Evolutionary conservation across 1,284 basidiomycete genomes (phyloP).

Genomic region (Sanghuangporus weigelae): DNA sequence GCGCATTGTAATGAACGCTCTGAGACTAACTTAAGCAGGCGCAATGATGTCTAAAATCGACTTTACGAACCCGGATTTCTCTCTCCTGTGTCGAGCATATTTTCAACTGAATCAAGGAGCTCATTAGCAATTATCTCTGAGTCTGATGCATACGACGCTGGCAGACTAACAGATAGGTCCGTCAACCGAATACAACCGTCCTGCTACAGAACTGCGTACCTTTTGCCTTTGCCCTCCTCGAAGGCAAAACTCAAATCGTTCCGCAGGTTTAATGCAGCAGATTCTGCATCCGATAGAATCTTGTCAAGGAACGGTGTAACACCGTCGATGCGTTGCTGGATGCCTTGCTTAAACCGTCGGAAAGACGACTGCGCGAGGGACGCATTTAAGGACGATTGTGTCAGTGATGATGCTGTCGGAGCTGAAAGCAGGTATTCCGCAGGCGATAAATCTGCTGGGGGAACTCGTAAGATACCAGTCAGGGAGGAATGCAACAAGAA

Average conservation of each 20-base stretch:
- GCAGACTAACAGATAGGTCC: background rate
- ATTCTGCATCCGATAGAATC: conserved; percentile 53
- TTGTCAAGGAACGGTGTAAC: conserved; percentile 54
- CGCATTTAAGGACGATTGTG: conserved; percentile 36
- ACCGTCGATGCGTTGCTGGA: conserved; percentile 54
- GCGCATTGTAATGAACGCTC: background rate
- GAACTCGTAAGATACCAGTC: conserved; percentile 1
- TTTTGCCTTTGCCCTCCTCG: conserved; percentile 31
- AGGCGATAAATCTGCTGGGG: conserved; percentile 41
- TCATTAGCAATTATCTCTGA: conserved; percentile 4
- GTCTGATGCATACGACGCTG: background rate
- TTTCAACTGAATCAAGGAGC: conserved; percentile 5
- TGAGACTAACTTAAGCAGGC: background rate
- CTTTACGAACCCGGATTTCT: conserved; percentile 5
- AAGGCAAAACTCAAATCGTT: conserved; percentile 48
- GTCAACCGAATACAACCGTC: background rate
- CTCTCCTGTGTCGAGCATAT: background rate
- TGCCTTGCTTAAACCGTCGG: conserved; percentile 47
- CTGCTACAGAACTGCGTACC: conserved; percentile 19
- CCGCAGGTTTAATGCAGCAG: conserved; percentile 47
- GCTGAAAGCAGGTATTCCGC: conserved; percentile 50
- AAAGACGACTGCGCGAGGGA: conserved; percentile 41
- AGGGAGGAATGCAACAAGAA: background rate
- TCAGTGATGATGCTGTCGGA: conserved; percentile 40
- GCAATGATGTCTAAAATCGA: background rate